phyloP scores from a whole-genome alignment of 225 moss, liverwort and hornwort species.

The Pseudisothecium myosuroides region DNA sequence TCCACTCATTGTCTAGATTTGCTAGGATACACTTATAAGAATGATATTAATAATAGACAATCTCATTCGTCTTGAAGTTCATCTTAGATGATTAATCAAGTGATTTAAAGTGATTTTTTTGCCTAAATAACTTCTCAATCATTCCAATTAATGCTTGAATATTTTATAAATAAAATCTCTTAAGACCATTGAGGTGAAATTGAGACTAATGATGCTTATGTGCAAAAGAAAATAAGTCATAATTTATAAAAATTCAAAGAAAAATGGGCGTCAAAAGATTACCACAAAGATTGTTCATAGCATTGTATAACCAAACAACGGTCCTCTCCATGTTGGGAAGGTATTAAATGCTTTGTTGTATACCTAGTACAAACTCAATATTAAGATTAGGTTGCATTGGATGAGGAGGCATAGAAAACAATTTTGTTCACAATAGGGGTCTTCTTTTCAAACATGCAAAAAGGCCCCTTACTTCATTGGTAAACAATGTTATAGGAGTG shows the following conservation, averaged over 20 bases:
- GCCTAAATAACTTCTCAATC: background rate
- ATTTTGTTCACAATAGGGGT: background rate
- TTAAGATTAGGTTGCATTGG: background rate
- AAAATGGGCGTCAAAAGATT: no score
- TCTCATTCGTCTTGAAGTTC: background rate
- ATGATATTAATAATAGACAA: no score
- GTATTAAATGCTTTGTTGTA: background rate
- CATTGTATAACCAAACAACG: background rate
- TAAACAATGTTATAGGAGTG: no score
- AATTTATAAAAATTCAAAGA: background rate
- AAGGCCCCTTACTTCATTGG: background rate
- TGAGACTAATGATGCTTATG: background rate
- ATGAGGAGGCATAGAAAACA: rapidly evolving
- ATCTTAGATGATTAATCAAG: background rate
- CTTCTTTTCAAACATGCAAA: background rate
- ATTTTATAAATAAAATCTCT: background rate
- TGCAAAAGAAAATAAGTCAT: background rate
- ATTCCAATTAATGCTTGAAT: background rate
- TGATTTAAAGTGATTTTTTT: background rate
- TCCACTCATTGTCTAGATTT: no score
- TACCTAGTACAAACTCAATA: rapidly evolving
- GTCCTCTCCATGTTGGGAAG: rapidly evolving
- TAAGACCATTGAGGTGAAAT: rapidly evolving
- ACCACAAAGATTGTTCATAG: rapidly evolving
- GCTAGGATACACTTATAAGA: no score